Percentiles rank a stretch among this genome's conserved stretches.
Evolutionary conservation across 2,329 filamentous ascomycete genomes (phyloP).

Genomic region (Aspergillus japonicus): DNA sequence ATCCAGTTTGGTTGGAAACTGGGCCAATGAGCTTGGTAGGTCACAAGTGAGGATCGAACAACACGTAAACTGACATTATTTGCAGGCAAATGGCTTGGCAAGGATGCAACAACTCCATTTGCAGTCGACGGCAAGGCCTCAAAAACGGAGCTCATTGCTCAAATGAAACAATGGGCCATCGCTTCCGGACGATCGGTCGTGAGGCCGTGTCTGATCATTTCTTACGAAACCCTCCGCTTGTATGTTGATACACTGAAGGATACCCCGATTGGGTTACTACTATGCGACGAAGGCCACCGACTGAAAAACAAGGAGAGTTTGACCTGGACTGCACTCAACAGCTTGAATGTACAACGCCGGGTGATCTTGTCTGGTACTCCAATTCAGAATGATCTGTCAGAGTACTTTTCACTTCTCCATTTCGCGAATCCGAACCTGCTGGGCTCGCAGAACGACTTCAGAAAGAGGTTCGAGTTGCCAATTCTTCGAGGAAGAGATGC

Average conservation of each 20-base stretch:
- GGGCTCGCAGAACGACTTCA: constrained; percentile 84
- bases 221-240: constrained; percentile 90
- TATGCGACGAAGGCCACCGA: constrained; percentile 95
- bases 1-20: constrained; percentile 93
- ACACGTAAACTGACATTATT: constrained; percentile 19
- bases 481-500: constrained; percentile 91
- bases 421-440: constrained; percentile 94
- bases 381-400: constrained; percentile 97
- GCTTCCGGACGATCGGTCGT: constrained; percentile 85
- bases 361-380: constrained; percentile 96
- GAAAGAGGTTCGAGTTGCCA: constrained; percentile 89
- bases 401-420: constrained; percentile 93
- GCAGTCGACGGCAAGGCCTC: constrained; percentile 95
- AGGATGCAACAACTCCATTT: constrained; percentile 87
- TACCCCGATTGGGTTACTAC: constrained; percentile 84
- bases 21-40: constrained; percentile 82
- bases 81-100: constrained; percentile 84
- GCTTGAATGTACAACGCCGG: constrained; percentile 81
- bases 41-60: not conserved
- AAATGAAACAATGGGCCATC: constrained; percentile 93
- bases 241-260: constrained; percentile 88
- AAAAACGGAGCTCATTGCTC: constrained; percentile 86
- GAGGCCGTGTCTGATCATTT: constrained; percentile 92
- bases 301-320: constrained; percentile 96
- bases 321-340: constrained; percentile 88